These are phyloP conservation scores for Elsinoe arachidis DNA, from an alignment of 2,329 filamentous ascomycete species.

Conservation along the genomic window DNA sequence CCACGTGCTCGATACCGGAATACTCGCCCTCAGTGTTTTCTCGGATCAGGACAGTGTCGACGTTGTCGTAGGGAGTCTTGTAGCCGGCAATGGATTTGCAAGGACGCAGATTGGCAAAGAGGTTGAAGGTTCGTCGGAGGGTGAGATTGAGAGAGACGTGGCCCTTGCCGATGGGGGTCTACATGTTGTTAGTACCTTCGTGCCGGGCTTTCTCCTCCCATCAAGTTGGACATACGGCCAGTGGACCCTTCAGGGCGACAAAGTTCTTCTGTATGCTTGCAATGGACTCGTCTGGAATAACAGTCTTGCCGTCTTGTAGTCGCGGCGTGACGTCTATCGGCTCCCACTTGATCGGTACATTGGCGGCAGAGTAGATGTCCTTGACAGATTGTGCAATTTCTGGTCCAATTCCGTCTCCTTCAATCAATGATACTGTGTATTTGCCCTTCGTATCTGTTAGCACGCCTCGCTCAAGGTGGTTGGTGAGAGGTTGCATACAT, in stretches of 20 bases:
- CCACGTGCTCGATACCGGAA: slow-evolving; percentile 96
- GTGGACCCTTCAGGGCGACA: slow-evolving; percentile 94
- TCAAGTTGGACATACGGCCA: slow-evolving; percentile 58
- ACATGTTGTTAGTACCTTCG: slow-evolving; percentile 22
- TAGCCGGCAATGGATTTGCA: slow-evolving; percentile 94
- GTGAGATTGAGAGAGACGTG: slow-evolving; percentile 99
- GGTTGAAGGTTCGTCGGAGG: slow-evolving; percentile 97
- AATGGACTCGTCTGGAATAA: slow-evolving; percentile 87
- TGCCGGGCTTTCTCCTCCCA: background rate
- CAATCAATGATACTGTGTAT: slow-evolving; percentile 92
- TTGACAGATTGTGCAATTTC: slow-evolving; percentile 98
- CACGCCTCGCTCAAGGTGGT: background rate
- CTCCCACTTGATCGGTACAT: slow-evolving; percentile 96
- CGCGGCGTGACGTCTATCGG: slow-evolving; percentile 91
- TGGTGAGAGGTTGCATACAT: slow-evolving; percentile 52
- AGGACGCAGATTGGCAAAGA: slow-evolving; percentile 97
- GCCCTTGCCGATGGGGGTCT: slow-evolving; percentile 96
- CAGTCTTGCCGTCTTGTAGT: slow-evolving; percentile 89
- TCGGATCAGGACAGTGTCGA: slow-evolving; percentile 94
- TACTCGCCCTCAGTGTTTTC: slow-evolving; percentile 99
- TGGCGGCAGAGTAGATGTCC: slow-evolving; percentile 94
- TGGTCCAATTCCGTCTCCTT: slow-evolving; percentile 97
- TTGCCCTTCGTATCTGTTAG: slow-evolving; percentile 56
- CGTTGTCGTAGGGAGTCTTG: slow-evolving; percentile 97
- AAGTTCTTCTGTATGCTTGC: slow-evolving; percentile 90